phyloP scores from a whole-genome alignment of 2,329 filamentous ascomycete genomes.

The Clonostachys chloroleuca region DNA sequence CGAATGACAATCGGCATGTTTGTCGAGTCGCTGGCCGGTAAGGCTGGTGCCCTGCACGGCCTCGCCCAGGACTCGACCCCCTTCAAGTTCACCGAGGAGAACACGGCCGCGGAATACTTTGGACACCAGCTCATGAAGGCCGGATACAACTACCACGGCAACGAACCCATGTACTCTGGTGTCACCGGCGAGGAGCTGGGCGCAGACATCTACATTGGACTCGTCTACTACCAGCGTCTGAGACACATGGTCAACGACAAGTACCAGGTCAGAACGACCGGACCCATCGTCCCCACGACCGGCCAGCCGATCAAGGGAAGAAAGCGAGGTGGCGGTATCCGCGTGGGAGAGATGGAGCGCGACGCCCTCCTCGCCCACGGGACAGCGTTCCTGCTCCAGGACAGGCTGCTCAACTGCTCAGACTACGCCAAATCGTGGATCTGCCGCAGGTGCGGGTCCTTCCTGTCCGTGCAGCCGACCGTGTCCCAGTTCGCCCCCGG shows the following conservation, averaged over 20 bases:
- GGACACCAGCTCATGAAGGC: constrained; percentile 93
- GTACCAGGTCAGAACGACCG: constrained; percentile 95
- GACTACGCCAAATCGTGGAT: constrained; percentile 90
- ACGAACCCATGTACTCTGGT: constrained; percentile 97
- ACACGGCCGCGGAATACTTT: constrained; percentile 91
- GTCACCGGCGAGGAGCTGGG: constrained; percentile 92
- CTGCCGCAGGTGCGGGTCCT: constrained; percentile 84
- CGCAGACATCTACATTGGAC: constrained; percentile 93
- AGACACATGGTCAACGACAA: constrained; percentile 99
- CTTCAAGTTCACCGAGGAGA: constrained; percentile 88
- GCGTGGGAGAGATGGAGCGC: constrained; percentile 98
- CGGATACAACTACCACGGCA: constrained; percentile 96
- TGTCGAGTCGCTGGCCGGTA: constrained; percentile 92
- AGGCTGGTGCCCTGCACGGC: constrained; percentile 89
- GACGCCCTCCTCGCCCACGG: constrained; percentile 94
- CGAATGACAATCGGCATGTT: constrained; percentile 99
- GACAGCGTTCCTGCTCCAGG: constrained; percentile 89
- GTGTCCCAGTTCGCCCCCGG: constrained; percentile 54
- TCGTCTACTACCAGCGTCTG: constrained; percentile 97
- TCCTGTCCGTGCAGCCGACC: constrained; percentile 81
- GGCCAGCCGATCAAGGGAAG: constrained; percentile 96
- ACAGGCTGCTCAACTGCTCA: constrained; percentile 94
- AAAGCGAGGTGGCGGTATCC: constrained; percentile 95
- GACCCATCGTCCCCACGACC: constrained; percentile 83
- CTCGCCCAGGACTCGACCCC: constrained; percentile 95